Evolutionary conservation across 2,329 filamentous ascomycete genomes (phyloP), one percentile per base, ranked within the genome.

Genomic region (Fusarium nelsonii): DNA sequence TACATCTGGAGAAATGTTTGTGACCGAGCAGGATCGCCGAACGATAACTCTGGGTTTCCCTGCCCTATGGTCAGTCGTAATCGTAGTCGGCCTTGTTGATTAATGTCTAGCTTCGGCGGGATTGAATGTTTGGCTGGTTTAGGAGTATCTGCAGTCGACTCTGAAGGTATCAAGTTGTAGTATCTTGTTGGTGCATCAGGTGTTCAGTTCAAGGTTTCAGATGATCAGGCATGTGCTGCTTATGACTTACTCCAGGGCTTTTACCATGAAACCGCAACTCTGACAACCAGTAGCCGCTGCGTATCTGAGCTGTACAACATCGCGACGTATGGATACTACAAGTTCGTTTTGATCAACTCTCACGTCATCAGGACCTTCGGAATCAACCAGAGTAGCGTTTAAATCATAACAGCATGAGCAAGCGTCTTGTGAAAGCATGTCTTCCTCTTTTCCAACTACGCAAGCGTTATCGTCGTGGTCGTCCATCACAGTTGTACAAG

Each of bases 41-140:
- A 55, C 2, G 57, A 34, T 48, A 72, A 46, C 28, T 72, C 69
- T 36, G 67, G 58, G 28, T 63, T 70, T 4, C 69, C 69, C 8
- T 26, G 41, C 9, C 36, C 41, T 16, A 62, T 65, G 0, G 69
- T 57, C 28, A 70, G 63, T 14, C 63, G 51, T 2, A 72, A 34
- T 40, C 23, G 12, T 6, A 50, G 9, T 6, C 23, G 33, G 9
- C 28, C 23, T 20, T 36, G 28, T 30, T 8, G n/a, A 8, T 39
- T 16, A n/a, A 18, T 15, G 11, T 12, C 28, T 15, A 11, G 23
- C 12, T 33, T 4, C 14, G 8, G 12, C 6, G 20, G 7, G 7
- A 32, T 30, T 3, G 8, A 6, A 5, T 26, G 1, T 23, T 6
- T n/a, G n/a, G 14, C 4, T 16, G 6, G 4, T 5, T 15, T 8